Base-by-base conservation (phyloP, 2,329 filamentous ascomycete species). In the Beauveria asiatica region DNA sequence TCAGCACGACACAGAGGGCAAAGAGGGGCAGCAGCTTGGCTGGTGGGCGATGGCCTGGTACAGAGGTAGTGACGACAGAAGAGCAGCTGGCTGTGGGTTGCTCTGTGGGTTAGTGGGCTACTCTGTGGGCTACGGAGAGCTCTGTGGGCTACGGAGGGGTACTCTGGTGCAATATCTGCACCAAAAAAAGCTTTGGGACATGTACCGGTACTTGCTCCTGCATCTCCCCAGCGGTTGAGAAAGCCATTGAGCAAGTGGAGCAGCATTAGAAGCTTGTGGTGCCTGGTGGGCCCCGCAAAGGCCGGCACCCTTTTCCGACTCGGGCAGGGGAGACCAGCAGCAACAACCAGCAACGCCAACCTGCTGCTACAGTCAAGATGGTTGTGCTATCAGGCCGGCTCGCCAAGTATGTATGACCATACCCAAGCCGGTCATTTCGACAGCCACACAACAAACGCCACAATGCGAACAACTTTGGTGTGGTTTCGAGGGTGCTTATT, bases 121-220 rank as follows among this genome's bases (percentile, higher is more conserved):
- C 30, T 33, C 30, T 13, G 30, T 33, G 30, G 30, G 30, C 49
- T 51, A 33, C n/a, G 5, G 30, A 21, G n/a, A n/a, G n/a, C 30
- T 33, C 30, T 13, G 30, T 33, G 30, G 30, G 30, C 49, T 51
- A 33, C n/a, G 5, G 30, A 21, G n/a, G n/a, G n/a, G 49, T 19
- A 30, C 16, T 25, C 37, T 25, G 30, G 37, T 13, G 27, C 10
- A 6, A 33, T 46, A 48, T 39, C 57, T 50, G n/a, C 39, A 23
- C 51, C 21, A 52, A 50, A 60, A 62, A 62, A 63, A 62, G 57
- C 50, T 60, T 62, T 62, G 62, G 60, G 57, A 55, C 46, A 62
- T 37, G 62, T 63, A 63, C 62, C 44, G 49, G 62, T 63, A 63
- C 62, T 44, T 63, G 33, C 27, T n/a, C 16, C 27, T 19, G 37